Percentiles rank a stretch among this genome's conserved stretches.
phyloP scores from a whole-genome alignment of 73 alveolate genomes.

The Diophrys appendiculata region DNA sequence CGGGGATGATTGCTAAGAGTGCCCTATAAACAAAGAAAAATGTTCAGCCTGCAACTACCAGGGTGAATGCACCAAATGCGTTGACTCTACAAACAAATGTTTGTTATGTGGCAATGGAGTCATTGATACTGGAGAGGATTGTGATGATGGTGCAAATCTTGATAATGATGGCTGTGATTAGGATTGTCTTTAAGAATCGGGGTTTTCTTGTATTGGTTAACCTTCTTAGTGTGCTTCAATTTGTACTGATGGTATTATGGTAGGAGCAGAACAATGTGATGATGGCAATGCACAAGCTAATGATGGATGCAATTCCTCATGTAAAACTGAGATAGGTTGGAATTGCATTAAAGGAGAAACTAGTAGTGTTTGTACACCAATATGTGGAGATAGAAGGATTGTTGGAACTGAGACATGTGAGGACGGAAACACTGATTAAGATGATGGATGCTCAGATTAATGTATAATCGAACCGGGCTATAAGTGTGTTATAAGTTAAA shows the following conservation, averaged over 20 bases:
- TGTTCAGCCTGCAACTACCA: no score
- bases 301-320: neutral
- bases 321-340: constrained; percentile 7
- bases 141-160: neutral
- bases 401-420: constrained; percentile 13
- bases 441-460: constrained; percentile 38
- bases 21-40: no score
- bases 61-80: no score
- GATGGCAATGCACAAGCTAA: neutral
- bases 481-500: no score
- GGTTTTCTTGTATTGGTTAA: neutral
- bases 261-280: constrained; percentile 12
- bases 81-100: no score
- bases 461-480: no score
- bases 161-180: neutral
- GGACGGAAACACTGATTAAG: constrained; percentile 20
- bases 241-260: constrained; percentile 13
- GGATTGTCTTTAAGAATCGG: neutral
- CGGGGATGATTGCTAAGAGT: no score
- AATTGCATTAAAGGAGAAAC: neutral
- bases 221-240: neutral
- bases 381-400: no score
- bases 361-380: no score
- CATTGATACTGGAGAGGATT: neutral
- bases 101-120: constrained; percentile 4